These are phyloP conservation scores for Arctostaphylos glauca DNA, from an alignment of 148 eudicot genomes.

Conservation along the genomic window DNA sequence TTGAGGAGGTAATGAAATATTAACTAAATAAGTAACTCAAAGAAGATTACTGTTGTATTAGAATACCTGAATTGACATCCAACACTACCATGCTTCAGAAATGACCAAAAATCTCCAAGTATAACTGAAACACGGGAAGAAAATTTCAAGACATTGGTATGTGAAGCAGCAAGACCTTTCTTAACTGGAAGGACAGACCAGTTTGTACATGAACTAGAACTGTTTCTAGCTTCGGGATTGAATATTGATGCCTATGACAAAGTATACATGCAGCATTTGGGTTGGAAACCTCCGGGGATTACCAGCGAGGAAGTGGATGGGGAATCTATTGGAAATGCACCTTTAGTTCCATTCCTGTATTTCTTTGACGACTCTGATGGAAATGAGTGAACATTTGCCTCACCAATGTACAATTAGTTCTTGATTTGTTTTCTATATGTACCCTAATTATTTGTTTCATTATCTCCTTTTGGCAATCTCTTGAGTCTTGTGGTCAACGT, in stretches of 20 bases:
- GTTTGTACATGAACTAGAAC: conserved; percentile 64
- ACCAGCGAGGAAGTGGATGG: conserved; percentile 28
- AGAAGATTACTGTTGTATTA: neutral
- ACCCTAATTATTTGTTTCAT: neutral
- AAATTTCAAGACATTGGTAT: conserved; percentile 51
- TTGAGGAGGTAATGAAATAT: conserved; percentile 49
- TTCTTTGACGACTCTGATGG: conserved; percentile 59
- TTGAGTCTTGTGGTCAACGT: neutral
- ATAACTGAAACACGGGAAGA: conserved; percentile 39
- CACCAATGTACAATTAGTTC: neutral
- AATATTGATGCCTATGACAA: conserved; percentile 70
- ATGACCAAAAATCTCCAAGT: conserved; percentile 28
- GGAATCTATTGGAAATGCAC: conserved; percentile 24
- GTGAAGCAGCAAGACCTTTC: conserved; percentile 67
- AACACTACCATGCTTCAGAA: conserved; percentile 34
- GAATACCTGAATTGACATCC: neutral
- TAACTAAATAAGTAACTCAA: neutral
- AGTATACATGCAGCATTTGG: conserved; percentile 54
- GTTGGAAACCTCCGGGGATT: conserved; percentile 50
- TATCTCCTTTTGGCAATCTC: neutral
- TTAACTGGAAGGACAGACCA: conserved; percentile 60
- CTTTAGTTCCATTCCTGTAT: conserved; percentile 34
- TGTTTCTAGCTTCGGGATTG: conserved; percentile 75
- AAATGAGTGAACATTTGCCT: conserved; percentile 24
- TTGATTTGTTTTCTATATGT: neutral